Evolutionary conservation across 352 stramenopile genomes (phyloP).

Genomic region (Aphanomyces euteiches): DNA sequence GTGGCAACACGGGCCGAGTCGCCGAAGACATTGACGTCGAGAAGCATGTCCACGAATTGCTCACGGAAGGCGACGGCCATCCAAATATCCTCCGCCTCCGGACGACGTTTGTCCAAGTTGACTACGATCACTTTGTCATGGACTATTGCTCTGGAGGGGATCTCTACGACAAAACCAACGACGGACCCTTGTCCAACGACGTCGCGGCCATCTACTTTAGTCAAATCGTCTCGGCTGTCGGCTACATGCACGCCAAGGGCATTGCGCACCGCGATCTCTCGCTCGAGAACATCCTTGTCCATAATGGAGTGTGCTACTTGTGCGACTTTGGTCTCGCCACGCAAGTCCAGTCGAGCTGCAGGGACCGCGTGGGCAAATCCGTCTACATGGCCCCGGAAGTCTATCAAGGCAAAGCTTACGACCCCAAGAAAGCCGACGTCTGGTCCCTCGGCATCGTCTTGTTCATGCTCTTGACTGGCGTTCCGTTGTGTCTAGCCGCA

Average conservation of each 20-base stretch:
- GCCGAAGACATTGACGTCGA: conserved; percentile 76
- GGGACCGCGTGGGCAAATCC: conserved; percentile 24
- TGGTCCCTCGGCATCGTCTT: conserved; percentile 82
- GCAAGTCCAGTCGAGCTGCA: background rate
- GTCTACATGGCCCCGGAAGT: conserved; percentile 36
- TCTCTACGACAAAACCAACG: conserved; percentile 45
- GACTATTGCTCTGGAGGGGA: conserved; percentile 51
- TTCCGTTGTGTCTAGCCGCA: conserved; percentile 6
- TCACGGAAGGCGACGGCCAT: conserved; percentile 58
- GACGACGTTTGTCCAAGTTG: conserved; percentile 74
- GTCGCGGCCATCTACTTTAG: conserved; percentile 9
- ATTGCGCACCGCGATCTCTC: conserved; percentile 93
- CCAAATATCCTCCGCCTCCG: conserved; percentile 59
- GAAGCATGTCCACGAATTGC: conserved; percentile 58
- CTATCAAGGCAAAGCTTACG: conserved; percentile 38
- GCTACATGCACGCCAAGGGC: conserved; percentile 50
- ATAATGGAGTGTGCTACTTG: conserved; percentile 32
- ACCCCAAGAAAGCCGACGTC: conserved; percentile 59
- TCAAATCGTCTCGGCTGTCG: conserved; percentile 12
- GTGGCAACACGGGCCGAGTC: conserved; percentile 55
- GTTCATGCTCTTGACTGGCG: conserved; percentile 61
- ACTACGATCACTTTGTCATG: conserved; percentile 72
- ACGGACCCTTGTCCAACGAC: conserved; percentile 31
- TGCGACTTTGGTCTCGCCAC: conserved; percentile 30
- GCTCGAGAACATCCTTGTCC: conserved; percentile 97